Percentiles rank a stretch among this genome's conserved stretches.
These are phyloP conservation scores for Macrophomina phaseolina DNA, from an alignment of 2,329 filamentous ascomycete species.

Conservation along the genomic window DNA sequence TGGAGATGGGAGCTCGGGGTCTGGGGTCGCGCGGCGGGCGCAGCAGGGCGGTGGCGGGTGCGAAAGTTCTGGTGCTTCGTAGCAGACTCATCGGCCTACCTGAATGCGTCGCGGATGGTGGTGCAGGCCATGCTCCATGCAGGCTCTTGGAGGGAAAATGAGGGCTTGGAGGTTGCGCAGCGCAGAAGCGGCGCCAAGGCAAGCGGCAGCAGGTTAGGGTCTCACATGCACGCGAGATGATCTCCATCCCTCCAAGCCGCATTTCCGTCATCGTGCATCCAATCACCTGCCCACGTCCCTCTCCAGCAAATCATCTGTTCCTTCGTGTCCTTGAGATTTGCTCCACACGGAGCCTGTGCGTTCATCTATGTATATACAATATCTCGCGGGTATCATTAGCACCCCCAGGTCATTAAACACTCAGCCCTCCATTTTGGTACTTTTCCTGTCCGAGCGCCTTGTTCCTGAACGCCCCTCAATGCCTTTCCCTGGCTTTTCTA, in stretches of 20 bases:
- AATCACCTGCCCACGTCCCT: not conserved
- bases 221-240: constrained; percentile 20
- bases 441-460: constrained; percentile 2
- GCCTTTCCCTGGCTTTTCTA: not conserved
- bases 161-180: constrained; percentile 2
- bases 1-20: not conserved
- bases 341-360: not conserved
- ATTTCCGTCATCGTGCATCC: constrained; percentile 12
- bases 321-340: constrained; percentile 15
- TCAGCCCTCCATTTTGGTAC: not conserved
- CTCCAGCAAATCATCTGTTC: not conserved
- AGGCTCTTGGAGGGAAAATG: not conserved
- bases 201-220: constrained; percentile 2
- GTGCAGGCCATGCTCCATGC: constrained; percentile 10
- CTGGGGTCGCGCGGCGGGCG: constrained; percentile 3
- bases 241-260: not conserved
- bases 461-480: not conserved
- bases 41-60: not conserved
- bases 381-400: constrained; percentile 17
- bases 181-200: not conserved
- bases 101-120: constrained; percentile 10
- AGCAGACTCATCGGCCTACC: constrained; percentile 20
- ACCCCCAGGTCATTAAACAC: not conserved
- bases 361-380: constrained; percentile 4
- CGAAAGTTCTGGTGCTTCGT: not conserved